Percentiles rank a stretch among this genome's conserved stretches.
Conservation (phyloP, 2,329 filamentous ascomycete genomes). For the Cordyceps tenuipes region DNA sequence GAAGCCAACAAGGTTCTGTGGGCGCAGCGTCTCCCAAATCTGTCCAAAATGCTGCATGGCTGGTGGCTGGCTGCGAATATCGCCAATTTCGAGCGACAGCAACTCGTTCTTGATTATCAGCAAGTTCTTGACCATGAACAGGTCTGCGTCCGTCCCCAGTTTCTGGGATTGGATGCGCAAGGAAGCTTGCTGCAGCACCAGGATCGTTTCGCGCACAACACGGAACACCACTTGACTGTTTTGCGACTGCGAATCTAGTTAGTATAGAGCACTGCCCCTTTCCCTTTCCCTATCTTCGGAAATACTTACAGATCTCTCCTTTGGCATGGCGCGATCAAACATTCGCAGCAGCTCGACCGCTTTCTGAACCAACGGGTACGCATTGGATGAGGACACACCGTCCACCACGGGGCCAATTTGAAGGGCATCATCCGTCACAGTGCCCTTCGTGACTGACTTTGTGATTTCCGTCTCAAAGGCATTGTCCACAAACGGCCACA, state of each 20-base stretch:
- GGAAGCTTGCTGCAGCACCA: constrained; percentile 72
- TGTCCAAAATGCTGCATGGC: constrained; percentile 54
- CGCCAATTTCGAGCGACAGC: constrained; percentile 86
- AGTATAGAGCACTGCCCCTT: background rate
- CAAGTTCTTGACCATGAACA: constrained; percentile 92
- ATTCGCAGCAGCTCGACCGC: constrained; percentile 50
- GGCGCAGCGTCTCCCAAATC: constrained; percentile 56
- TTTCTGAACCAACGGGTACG: constrained; percentile 48
- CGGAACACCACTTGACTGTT: constrained; percentile 50
- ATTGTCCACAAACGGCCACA: constrained; percentile 49
- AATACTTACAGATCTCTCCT: constrained; percentile 50
- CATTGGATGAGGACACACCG: constrained; percentile 46
- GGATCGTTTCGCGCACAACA: constrained; percentile 84
- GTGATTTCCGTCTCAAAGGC: constrained; percentile 47
- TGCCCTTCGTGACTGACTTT: constrained; percentile 44
- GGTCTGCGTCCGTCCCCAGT: constrained; percentile 60
- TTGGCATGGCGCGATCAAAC: constrained; percentile 58
- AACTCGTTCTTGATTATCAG: constrained; percentile 94
- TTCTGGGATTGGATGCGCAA: constrained; percentile 57
- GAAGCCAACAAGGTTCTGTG: constrained; percentile 49
- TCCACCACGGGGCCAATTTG: constrained; percentile 42
- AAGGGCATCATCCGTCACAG: constrained; percentile 38
- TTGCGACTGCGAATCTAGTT: constrained; percentile 22
- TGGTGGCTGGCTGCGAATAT: constrained; percentile 43
- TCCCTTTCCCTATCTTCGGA: accelerated